Conservation (phyloP, 1,284 basidiomycete species). For the Farysia itapuensis region DNA sequence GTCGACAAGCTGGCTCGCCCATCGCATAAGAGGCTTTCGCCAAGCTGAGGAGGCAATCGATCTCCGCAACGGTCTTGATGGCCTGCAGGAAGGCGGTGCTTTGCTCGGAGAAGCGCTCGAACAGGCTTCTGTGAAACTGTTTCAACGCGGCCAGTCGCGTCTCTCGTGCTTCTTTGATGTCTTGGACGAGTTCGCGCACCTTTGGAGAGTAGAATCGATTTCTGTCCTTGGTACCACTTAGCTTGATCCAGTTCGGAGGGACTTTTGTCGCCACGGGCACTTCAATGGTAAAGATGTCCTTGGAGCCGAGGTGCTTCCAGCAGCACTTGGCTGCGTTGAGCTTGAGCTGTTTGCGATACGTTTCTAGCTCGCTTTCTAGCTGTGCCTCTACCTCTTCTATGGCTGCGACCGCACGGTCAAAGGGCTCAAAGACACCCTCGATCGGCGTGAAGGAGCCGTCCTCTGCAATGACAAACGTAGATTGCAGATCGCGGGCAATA, state of each 20-base stretch:
- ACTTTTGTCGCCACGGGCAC: conserved; percentile 53
- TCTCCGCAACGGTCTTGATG: conserved; percentile 71
- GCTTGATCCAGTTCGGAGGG: conserved; percentile 50
- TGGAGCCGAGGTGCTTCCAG: conserved; percentile 59
- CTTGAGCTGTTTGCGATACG: conserved; percentile 39
- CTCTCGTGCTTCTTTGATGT: conserved; percentile 58
- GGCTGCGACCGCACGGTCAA: conserved; percentile 42
- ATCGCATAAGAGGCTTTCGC: conserved; percentile 85
- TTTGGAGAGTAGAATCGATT: conserved; percentile 56
- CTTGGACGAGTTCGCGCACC: conserved; percentile 53
- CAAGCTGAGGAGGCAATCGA: conserved; percentile 91
- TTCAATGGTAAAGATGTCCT: conserved; percentile 59
- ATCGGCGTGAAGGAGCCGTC: conserved; percentile 55
- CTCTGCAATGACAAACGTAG: conserved; percentile 42
- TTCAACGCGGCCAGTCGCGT: conserved; percentile 55
- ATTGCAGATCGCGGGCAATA: conserved; percentile 39
- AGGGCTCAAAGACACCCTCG: conserved; percentile 40
- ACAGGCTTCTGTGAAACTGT: conserved; percentile 60
- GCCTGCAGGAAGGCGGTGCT: conserved; percentile 42
- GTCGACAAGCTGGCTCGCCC: conserved; percentile 88
- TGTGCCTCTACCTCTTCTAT: conserved; percentile 43
- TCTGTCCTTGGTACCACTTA: conserved; percentile 54
- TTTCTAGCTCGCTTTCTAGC: conserved; percentile 44
- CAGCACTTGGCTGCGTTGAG: conserved; percentile 34
- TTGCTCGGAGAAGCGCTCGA: conserved; percentile 84